phyloP scores from a whole-genome alignment of 306 rosid species.

The Trifolium pratense region DNA sequence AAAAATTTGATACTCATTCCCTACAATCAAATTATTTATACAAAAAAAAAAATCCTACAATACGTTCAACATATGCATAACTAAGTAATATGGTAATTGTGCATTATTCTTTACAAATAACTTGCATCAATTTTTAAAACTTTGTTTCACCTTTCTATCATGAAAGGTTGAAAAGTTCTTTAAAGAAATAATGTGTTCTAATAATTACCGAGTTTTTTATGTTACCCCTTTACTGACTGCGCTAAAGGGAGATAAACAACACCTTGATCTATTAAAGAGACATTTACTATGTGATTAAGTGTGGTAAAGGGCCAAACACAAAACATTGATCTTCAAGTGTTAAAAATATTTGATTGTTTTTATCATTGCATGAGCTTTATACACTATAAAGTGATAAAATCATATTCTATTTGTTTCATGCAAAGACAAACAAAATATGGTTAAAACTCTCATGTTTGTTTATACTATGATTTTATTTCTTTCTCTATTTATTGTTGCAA shows the following conservation, averaged over 20 bases:
- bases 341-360: too few relatives aligned
- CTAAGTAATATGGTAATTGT: background rate
- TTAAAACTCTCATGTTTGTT: background rate
- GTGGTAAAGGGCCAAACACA: background rate
- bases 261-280: background rate
- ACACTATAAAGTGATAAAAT: background rate
- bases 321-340: background rate
- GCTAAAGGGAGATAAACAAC: background rate
- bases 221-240: background rate
- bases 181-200: too few relatives aligned
- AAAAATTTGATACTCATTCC: background rate
- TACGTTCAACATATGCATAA: background rate
- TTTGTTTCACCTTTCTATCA: too few relatives aligned
- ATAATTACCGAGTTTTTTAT: background rate
- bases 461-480: background rate
- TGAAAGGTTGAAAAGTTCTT: background rate
- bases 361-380: background rate
- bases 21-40: background rate
- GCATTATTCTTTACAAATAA: background rate
- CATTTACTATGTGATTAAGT: background rate
- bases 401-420: background rate
- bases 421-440: background rate
- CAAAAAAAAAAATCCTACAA: background rate
- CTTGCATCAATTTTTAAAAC: background rate
- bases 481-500: background rate